Base-by-base conservation (phyloP, 2,329 filamentous ascomycete species). In the Colletotrichum sp. region DNA sequence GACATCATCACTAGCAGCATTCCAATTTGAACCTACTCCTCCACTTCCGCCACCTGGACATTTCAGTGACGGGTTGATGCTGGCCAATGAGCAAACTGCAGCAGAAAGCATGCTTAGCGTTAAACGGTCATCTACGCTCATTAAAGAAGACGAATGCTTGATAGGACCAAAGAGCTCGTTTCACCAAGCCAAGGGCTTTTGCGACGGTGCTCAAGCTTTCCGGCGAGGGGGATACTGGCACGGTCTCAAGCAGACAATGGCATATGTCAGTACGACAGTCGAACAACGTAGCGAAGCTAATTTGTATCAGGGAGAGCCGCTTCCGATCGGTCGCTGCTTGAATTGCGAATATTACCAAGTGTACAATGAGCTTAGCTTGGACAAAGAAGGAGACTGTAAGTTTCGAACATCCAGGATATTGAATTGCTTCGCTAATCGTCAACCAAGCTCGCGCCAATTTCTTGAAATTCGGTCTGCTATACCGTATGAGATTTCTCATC, bases 401-500 rank as follows among this genome's bases (percentile, higher is more conserved):
- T 57, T 21, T 39, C 18, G 44, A 21, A 13, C 18, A n/a, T 49
- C 18, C n/a, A 0, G n/a, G 10, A 21, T n/a, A 3, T 49, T 21
- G 18, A 12, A 21, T 7, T 0, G 44, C 36, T 21, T n/a, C 18
- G 10, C 28, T 49, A 18, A 36, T 9, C n/a, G 24, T 34, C 12
- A n/a, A 21, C 0, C 34, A 28, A 86, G 84, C 83, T 26, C 81
- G 82, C 63, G 84, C 82, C 7, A 85, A 83, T 12, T 83, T 83
- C 32, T 77, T 77, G 30, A 83, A 82, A 26, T 79, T 78, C 7
- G 85, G 84, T 4, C 80, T 85, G 6, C 79, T 81, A 2, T 87
- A 85, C 78, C 86, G 86, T 7, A 80, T 86, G 16, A 83, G 86
- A 0, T 82, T 88, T 30, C 81, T 87, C 13, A 86, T 85, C 79